phyloP scores from a whole-genome alignment of 805 yeast genomes.

The Sporopachydermia quercuum region DNA sequence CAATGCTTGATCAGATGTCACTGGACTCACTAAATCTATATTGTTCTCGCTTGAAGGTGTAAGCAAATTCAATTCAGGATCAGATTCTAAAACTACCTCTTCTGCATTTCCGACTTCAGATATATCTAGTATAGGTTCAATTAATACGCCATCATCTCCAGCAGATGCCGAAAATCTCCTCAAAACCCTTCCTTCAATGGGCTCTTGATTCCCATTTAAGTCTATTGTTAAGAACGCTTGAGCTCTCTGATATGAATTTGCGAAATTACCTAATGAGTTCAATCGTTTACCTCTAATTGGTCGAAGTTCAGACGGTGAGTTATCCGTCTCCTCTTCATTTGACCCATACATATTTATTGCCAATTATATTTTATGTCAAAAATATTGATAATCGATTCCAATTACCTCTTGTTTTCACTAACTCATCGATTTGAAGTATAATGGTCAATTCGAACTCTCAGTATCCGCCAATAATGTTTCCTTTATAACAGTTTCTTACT shows the following conservation, averaged over 20 bases:
- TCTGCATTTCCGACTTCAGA: neutral
- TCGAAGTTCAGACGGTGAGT: neutral
- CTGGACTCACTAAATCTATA: neutral
- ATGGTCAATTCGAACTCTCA: too few species aligned
- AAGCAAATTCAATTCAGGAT: too few species aligned
- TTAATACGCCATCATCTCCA: constrained; percentile 23
- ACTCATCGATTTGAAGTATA: too few species aligned
- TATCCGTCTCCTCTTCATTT: neutral
- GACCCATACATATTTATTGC: neutral
- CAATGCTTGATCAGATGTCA: neutral
- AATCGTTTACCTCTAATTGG: constrained; percentile 23
- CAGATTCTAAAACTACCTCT: neutral
- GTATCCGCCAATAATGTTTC: too few species aligned
- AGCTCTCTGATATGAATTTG: constrained; percentile 66
- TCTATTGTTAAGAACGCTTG: constrained; percentile 53
- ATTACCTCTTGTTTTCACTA: too few species aligned
- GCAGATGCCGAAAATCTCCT: constrained; percentile 23
- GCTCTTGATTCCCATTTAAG: constrained; percentile 12
- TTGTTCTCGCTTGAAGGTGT: neutral
- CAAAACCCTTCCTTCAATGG: constrained; percentile 6
- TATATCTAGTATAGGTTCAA: neutral
- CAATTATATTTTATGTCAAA: too few species aligned
- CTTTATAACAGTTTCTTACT: too few species aligned
- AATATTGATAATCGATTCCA: too few species aligned
- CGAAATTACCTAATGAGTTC: constrained; percentile 64